Percentiles rank a stretch among this genome's conserved stretches.
phyloP scores from a whole-genome alignment of 768 basidiomycete species.

The Phaeotremella skinneri region DNA sequence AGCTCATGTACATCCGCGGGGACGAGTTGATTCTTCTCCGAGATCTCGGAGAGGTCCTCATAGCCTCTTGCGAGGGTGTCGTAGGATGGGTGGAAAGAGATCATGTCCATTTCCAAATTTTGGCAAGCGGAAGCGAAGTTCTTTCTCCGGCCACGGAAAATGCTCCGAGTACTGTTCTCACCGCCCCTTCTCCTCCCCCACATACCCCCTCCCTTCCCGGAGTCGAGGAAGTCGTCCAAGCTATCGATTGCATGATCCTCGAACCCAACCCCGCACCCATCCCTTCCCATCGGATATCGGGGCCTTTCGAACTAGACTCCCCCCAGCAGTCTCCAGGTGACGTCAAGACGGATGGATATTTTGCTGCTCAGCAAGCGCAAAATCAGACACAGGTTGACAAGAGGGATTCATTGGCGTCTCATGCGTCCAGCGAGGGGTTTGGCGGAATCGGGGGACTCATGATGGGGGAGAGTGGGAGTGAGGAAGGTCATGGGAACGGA shows the following conservation, averaged over 20 bases:
- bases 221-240: background rate
- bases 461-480: conserved; percentile 28
- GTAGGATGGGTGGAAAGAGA: conserved; percentile 42
- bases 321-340: conserved; percentile 30
- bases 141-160: conserved; percentile 4
- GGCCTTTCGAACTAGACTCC: conserved; percentile 43
- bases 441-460: conserved; percentile 48
- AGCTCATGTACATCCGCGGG: conserved; percentile 43
- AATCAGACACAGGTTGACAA: background rate
- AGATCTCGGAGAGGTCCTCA: conserved; percentile 26
- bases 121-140: conserved; percentile 12
- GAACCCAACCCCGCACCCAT: background rate
- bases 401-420: conserved; percentile 27
- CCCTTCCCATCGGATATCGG: conserved; percentile 25
- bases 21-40: conserved; percentile 42
- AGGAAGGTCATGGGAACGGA: conserved; percentile 10
- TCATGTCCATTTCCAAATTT: conserved; percentile 23
- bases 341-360: conserved; percentile 13
- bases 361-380: conserved; percentile 8
- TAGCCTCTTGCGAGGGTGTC: conserved; percentile 44
- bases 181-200: conserved; percentile 32
- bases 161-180: conserved; percentile 25
- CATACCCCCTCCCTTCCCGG: background rate
- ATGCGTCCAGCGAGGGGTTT: conserved; percentile 33
- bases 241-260: background rate